These are phyloP conservation scores for Fragaria iinumae DNA, from an alignment of 306 rosid genomes.

Conservation along the genomic window DNA sequence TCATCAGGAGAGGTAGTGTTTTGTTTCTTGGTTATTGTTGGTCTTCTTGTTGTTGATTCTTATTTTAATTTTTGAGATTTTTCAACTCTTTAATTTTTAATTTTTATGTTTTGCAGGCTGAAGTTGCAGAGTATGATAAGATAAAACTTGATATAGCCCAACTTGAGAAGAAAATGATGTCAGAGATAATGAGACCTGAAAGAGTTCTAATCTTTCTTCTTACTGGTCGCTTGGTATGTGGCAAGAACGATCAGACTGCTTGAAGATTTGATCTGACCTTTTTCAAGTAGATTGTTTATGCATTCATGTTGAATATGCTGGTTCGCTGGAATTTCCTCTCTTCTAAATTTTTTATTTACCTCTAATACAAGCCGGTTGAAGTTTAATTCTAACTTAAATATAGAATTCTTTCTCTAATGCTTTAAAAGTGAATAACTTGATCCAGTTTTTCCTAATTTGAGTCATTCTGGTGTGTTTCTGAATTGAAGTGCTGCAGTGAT, in stretches of 20 bases:
- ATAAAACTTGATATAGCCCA: conserved; percentile 77
- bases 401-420: background rate
- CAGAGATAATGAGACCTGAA: conserved; percentile 90
- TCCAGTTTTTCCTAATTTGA: conserved; percentile 1
- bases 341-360: background rate
- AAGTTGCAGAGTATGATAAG: conserved; percentile 84
- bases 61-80: conserved; percentile 6
- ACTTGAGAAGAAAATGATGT: conserved; percentile 89
- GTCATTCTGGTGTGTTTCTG: background rate
- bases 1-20: conserved; percentile 83
- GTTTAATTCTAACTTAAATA: background rate
- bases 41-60: conserved; percentile 15
- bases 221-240: conserved; percentile 94
- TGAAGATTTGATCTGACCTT: background rate
- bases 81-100: conserved; percentile 9
- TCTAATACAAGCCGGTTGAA: background rate
- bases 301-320: background rate
- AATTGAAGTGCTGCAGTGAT: background rate
- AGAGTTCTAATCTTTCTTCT: conserved; percentile 79
- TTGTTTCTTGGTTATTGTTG: conserved; percentile 5
- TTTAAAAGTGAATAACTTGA: background rate
- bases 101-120: conserved; percentile 54
- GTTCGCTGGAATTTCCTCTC: background rate
- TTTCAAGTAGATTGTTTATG: background rate
- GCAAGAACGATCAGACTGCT: conserved; percentile 2